Base-by-base conservation (phyloP, 1,284 basidiomycete genomes). In the Trichosporon asahii region DNA sequence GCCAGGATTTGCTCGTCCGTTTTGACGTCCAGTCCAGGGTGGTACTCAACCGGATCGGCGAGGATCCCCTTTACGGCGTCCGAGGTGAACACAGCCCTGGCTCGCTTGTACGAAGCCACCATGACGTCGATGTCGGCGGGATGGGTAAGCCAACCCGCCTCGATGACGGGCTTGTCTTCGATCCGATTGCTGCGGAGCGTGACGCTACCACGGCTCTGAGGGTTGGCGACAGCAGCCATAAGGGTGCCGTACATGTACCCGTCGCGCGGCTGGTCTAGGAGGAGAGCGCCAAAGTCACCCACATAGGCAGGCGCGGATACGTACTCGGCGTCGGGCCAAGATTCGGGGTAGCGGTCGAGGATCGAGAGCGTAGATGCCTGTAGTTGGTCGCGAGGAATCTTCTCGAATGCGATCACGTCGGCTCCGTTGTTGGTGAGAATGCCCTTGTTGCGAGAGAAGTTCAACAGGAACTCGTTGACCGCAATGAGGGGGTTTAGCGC, bases 261-360 rank as follows among this genome's bases (percentile, higher is more conserved):
- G 63, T 68, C 67, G 4, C 29, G 46, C 3, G 65, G 65, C 65
- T 66, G 65, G 65, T 25, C 49, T 18, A 53, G 9, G 65, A 49
- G 33, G 18, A 55, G 46, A 4, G 27, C 18, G n/a, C 27, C 40
- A n/a, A 66, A 66, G 66, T 66, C 35, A 35, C 55, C 55, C 11
- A 66, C 27, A n/a, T 57, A 57, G 0, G 63, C 64, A 2, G 35
- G 18, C 23, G 33, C 64, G 6, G 49, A n/a, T 12, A 65, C 37
- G 63, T 60, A 68, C 63, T 68, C 64, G 53, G 40, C n/a, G n/a
- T 65, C 40, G 8, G 67, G 64, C 67, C 63, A 65, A 1, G 67
- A 29, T 2, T 29, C 23, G 15, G 66, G 66, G 37, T 44, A 63
- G 18, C 40, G 21, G 4, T 53, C 63, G 6, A 68, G 63, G 11